A percentile compares a stretch with the other conserved stretches of the same genome.
phyloP scores from a whole-genome alignment of 257 asterid genomes.

The Solanum chmielewskii region DNA sequence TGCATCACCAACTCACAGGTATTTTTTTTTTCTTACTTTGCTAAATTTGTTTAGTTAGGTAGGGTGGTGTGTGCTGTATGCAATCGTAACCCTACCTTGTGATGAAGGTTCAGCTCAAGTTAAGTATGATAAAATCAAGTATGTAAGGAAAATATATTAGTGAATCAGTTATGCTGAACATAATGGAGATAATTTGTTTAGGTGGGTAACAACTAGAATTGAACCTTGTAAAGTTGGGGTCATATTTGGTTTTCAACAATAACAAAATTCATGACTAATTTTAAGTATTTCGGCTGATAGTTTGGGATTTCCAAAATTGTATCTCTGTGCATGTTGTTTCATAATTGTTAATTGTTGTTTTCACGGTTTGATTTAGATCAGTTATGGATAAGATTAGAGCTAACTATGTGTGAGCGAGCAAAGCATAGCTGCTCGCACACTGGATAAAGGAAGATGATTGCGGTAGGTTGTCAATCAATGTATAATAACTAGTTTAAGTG shows the following conservation, averaged over 20 bases:
- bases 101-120: background rate
- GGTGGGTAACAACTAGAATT: background rate
- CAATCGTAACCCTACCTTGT: background rate
- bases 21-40: background rate
- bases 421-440: background rate
- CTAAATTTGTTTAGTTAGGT: background rate
- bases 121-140: background rate
- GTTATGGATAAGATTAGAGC: background rate
- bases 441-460: background rate
- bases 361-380: background rate
- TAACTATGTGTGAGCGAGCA: background rate
- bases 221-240: background rate
- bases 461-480: background rate
- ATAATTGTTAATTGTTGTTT: background rate
- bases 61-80: background rate
- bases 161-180: background rate
- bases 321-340: background rate
- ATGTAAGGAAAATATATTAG: background rate
- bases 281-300: background rate
- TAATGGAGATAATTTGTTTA: background rate
- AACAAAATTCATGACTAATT: background rate
- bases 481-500: background rate
- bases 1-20: constrained; percentile 77
- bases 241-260: background rate
- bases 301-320: background rate